Evolutionary conservation across 306 rosid species (phyloP), one percentile per base, ranked within the genome.

Genomic region (Arachis hypogaea): DNA sequence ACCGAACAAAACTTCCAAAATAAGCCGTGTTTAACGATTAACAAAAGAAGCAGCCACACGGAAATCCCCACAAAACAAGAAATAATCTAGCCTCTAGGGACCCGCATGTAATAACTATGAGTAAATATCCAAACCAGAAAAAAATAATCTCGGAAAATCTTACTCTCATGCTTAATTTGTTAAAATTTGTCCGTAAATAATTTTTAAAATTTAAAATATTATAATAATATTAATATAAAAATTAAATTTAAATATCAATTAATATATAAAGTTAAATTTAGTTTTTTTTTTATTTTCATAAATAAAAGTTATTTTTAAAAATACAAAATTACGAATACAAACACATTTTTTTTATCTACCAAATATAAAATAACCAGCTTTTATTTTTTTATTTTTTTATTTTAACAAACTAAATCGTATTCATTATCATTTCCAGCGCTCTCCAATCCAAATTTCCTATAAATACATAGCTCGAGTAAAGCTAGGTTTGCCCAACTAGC

Each of bases 401-500:
- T 22, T 22, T 22, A 22, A 22, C 28, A 22, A 22, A 22, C 28
- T 22, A 22, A 22, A 22, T 22, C 28, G 1, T 22, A 54, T 14
- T 2, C 47, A 7, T 68, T 41, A 18, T 63, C 66, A 70, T 45
- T 51, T 2, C 58, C 18, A 1, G 6, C 54, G 11, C 14, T 60
- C 40, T 56, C 55, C 69, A n/a, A 45, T 42, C 38, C 38, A 33
- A 33, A 33, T 33, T 33, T 57, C 67, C 67, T 89, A 91, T 91
- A 94, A 85, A 94, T 89, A 86, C 69, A 86, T 82, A 7, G 76
- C 86, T 88, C 43, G 91, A 85, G 93, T 88, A 18, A 81, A 88
- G 84, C 80, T 12, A 75, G 84, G 98, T 91, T 94, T 94, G 97
- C 94, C 96, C 63, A 84, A 88, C 84, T 68, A 49, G 41, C 71